These are phyloP conservation scores for Eimeria maxima DNA, from an alignment of 169 alveolate species.

Conservation along the genomic window DNA sequence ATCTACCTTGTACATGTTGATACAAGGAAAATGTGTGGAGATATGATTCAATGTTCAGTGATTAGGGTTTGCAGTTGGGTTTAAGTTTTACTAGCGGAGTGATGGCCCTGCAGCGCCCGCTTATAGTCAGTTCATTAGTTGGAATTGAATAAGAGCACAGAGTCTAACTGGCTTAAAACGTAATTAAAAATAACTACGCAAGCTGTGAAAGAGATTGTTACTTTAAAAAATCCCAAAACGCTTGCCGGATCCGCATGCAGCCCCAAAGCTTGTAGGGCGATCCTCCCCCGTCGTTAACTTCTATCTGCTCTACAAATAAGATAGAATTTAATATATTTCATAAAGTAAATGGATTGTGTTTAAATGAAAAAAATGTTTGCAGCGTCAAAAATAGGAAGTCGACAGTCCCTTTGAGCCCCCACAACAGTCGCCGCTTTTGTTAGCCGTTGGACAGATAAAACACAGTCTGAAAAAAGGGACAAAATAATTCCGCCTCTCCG, in stretches of 20 bases:
- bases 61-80: neutral
- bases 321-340: too few species aligned
- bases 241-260: conserved; percentile 1
- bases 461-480: too few species aligned
- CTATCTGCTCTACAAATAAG: neutral
- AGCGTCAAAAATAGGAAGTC: neutral
- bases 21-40: neutral
- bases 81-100: neutral
- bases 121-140: neutral
- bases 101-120: neutral
- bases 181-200: neutral
- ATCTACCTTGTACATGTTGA: neutral
- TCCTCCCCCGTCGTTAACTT: neutral
- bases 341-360: neutral
- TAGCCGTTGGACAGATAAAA: neutral
- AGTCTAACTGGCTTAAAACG: neutral
- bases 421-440: neutral
- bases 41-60: neutral
- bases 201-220: neutral
- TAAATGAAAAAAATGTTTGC: neutral
- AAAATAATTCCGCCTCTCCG: neutral
- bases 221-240: neutral
- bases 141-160: neutral
- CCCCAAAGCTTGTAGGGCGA: neutral
- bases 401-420: neutral